Conservation (phyloP, 495 filamentous ascomycete species). For the Sporormia fimetaria region DNA sequence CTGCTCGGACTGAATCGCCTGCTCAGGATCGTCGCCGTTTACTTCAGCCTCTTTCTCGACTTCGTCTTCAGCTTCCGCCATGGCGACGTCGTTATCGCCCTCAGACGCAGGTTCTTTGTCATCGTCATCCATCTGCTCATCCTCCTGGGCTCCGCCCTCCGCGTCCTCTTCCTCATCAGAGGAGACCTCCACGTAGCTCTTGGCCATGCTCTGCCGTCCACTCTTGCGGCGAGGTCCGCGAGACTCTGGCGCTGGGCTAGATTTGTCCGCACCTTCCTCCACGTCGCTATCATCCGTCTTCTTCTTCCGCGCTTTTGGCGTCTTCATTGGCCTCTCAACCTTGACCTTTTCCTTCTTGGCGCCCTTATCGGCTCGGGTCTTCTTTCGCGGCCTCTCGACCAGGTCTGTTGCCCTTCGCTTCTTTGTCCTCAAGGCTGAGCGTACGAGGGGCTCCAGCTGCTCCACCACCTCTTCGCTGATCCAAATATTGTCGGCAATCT, state of each 20-base stretch:
- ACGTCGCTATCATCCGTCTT: slow-evolving; percentile 27
- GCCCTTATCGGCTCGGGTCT: slow-evolving; percentile 25
- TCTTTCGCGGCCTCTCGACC: slow-evolving; percentile 33
- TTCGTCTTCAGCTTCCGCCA: slow-evolving; percentile 6
- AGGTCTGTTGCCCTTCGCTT: slow-evolving; percentile 22
- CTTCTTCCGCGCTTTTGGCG: slow-evolving; percentile 34
- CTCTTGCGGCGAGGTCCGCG: slow-evolving; percentile 36
- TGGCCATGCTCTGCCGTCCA: slow-evolving; percentile 29
- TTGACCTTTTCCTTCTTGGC: slow-evolving; percentile 35
- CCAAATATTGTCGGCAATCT: slow-evolving; percentile 72
- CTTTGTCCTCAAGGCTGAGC: slow-evolving; percentile 25
- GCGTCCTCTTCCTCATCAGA: slow-evolving; percentile 48
- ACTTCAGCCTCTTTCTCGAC: too few species aligned
- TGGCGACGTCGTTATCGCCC: slow-evolving; percentile 8
- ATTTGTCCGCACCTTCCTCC: slow-evolving; percentile 7
- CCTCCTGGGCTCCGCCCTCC: slow-evolving; percentile 31
- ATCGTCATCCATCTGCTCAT: slow-evolving; percentile 18
- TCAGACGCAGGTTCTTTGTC: slow-evolving; percentile 19
- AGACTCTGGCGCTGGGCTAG: slow-evolving; percentile 14
- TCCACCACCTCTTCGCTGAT: slow-evolving; percentile 76
- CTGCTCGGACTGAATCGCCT: too few species aligned
- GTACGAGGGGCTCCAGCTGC: slow-evolving; percentile 55
- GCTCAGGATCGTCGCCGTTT: too few species aligned
- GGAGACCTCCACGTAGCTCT: slow-evolving; percentile 46
- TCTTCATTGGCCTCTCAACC: slow-evolving; percentile 34